Percentiles rank a stretch among this genome's conserved stretches.
Evolutionary conservation across 208 protist species (phyloP).

Genomic region (Crithidia fasciculata): DNA sequence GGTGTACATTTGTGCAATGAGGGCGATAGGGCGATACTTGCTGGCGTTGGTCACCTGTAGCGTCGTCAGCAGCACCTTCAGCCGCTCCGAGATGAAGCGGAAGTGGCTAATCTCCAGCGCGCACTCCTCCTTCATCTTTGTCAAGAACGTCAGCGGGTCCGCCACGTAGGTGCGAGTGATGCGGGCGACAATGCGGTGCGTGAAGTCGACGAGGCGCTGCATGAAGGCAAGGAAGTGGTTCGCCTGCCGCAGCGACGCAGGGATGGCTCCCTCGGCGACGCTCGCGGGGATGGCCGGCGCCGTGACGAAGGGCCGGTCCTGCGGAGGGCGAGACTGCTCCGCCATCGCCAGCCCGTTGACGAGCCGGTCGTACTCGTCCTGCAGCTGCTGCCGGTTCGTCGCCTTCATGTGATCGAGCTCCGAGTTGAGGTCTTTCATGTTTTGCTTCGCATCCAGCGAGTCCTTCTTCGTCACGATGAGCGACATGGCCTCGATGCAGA

Average conservation of each 20-base stretch:
- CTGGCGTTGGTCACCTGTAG: slow-evolving; percentile 95
- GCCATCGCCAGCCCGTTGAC: slow-evolving; percentile 91
- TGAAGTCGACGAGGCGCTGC: slow-evolving; percentile 94
- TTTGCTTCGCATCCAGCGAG: slow-evolving; percentile 81
- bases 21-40: slow-evolving; percentile 91
- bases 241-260: slow-evolving; percentile 95
- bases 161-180: slow-evolving; percentile 90
- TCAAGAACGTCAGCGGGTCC: slow-evolving; percentile 88
- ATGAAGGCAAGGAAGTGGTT: slow-evolving; percentile 97
- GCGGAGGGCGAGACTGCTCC: slow-evolving; percentile 59
- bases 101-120: slow-evolving; percentile 87
- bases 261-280: slow-evolving; percentile 95
- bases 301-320: slow-evolving; percentile 37
- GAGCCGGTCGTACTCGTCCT: slow-evolving; percentile 94
- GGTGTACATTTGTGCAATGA: slow-evolving; percentile 96
- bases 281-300: slow-evolving; percentile 64
- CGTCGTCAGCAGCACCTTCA: slow-evolving; percentile 95
- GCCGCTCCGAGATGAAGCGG: slow-evolving; percentile 84
- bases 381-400: slow-evolving; percentile 89
- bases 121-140: slow-evolving; percentile 89
- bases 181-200: slow-evolving; percentile 87
- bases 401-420: slow-evolving; percentile 82
- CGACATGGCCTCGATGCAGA: slow-evolving; percentile 98
- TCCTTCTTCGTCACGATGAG: slow-evolving; percentile 94
- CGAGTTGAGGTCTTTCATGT: slow-evolving; percentile 79